A percentile compares a stretch with the other conserved stretches of the same genome.
Evolutionary conservation across 345 rosid species (phyloP).

Genomic region (Citrus sinensis): DNA sequence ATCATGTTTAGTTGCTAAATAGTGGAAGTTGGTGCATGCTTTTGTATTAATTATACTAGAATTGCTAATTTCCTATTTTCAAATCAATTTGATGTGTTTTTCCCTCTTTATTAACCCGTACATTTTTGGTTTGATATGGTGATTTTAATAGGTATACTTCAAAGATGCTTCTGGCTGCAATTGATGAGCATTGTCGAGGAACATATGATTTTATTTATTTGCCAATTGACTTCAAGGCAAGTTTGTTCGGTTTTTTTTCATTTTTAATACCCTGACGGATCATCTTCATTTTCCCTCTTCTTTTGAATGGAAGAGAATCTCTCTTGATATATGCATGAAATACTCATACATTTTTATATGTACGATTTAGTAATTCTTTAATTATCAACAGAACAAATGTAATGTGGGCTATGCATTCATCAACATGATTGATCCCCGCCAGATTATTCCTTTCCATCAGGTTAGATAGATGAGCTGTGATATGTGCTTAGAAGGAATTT

Average conservation of each 20-base stretch:
- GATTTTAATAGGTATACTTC: constrained; percentile 59
- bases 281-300: constrained; percentile 5
- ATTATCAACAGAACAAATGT: constrained; percentile 71
- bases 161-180: constrained; percentile 81
- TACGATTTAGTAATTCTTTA: constrained; percentile 3
- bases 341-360: neutral
- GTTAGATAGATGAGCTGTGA: constrained; percentile 26
- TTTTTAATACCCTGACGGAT: neutral
- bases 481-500: neutral
- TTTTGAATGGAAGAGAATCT: neutral
- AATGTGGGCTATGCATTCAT: constrained; percentile 92
- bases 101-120: neutral
- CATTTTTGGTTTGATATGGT: constrained; percentile 9
- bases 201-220: constrained; percentile 75
- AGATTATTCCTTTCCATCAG: constrained; percentile 72
- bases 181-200: constrained; percentile 74
- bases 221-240: constrained; percentile 83
- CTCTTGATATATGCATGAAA: constrained; percentile 3
- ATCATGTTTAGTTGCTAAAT: neutral
- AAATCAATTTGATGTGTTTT: constrained; percentile 2
- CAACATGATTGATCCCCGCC: constrained; percentile 74
- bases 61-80: neutral
- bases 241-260: constrained; percentile 18
- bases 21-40: neutral
- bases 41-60: neutral